Evolutionary conservation across 495 filamentous ascomycete species (phyloP), one percentile per base, ranked within the genome.

Genomic region (Neurospora sp.): DNA sequence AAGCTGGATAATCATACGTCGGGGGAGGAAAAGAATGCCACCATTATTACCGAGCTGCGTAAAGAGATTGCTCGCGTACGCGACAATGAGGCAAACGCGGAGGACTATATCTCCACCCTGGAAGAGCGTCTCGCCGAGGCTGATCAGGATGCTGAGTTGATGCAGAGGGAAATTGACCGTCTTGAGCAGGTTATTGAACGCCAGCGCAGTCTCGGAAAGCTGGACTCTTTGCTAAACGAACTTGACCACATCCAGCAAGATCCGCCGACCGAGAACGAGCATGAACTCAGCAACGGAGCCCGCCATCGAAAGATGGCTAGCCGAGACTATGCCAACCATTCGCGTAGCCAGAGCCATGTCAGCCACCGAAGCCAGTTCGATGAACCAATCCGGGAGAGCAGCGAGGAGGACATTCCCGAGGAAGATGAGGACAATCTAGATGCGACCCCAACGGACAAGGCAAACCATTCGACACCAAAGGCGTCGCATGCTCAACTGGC

Each of bases 51-150:
- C 66, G 94, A 98, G 82, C 83, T 99, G 71, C 92, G 93, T 66
- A 97, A 97, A 78, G 96, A 99, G 81, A 91, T 98, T 71, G 86
- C 89, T 16, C 89, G 95, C n/a, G 88, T 94, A 59, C 92, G 94
- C 16, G 96, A 97, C 71, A 97, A 92, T 78, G 96, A 99, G 83
- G 87, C 90, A 27, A 89, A 90, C 71, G 92, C 88, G 76, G 96
- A 99, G 78, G 95, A 98, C 71, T 99, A 99, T 79, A 98, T 99
- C 69, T 94, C 96, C 4, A 98, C 95, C 3, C 85, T 99, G 41
- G 96, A 99, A 81, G 96, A 98, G 81, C 91, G 96, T 20, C 88
- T 99, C 18, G 96, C 96, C 1, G 96, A 99, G 82, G 89, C 94
- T 5, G 96, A 99, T 77, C 95, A 98, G 79, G 96, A 99, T 78